Evolutionary conservation across 2,329 filamentous ascomycete species (phyloP).

Genomic region (Exserohilum rostratum): DNA sequence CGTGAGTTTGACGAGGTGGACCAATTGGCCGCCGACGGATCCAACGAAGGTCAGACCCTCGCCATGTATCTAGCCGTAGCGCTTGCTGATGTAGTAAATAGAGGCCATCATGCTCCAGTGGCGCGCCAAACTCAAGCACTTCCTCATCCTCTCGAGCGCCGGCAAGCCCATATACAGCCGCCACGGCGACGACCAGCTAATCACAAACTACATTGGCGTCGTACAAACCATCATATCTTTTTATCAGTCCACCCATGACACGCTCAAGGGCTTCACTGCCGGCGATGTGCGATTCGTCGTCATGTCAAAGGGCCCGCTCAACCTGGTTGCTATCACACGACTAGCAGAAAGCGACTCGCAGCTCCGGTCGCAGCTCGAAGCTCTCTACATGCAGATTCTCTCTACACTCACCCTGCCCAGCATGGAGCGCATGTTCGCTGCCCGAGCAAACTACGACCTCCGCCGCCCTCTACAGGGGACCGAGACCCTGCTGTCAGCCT

Average conservation of each 20-base stretch:
- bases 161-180: slow-evolving; percentile 97
- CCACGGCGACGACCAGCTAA: slow-evolving; percentile 86
- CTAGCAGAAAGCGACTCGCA: slow-evolving; percentile 92
- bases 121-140: slow-evolving; percentile 95
- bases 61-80: slow-evolving; percentile 20
- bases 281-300: slow-evolving; percentile 85
- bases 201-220: slow-evolving; percentile 93
- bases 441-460: slow-evolving; percentile 91
- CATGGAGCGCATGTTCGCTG: slow-evolving; percentile 83
- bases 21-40: slow-evolving; percentile 59
- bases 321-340: slow-evolving; percentile 90
- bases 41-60: slow-evolving; percentile 64
- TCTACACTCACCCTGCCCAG: slow-evolving; percentile 91
- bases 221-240: slow-evolving; percentile 98
- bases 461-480: slow-evolving; percentile 89
- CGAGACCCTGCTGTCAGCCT: slow-evolving; percentile 84
- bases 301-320: slow-evolving; percentile 81
- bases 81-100: slow-evolving; percentile 40
- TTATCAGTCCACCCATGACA: slow-evolving; percentile 81
- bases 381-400: slow-evolving; percentile 96
- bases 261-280: slow-evolving; percentile 83
- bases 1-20: slow-evolving; percentile 80
- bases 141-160: slow-evolving; percentile 92
- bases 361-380: slow-evolving; percentile 84
- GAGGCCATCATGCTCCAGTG: slow-evolving; percentile 69